These are phyloP conservation scores for Hypoxylon sp. DNA, from an alignment of 2,329 filamentous ascomycete genomes.

Conservation along the genomic window DNA sequence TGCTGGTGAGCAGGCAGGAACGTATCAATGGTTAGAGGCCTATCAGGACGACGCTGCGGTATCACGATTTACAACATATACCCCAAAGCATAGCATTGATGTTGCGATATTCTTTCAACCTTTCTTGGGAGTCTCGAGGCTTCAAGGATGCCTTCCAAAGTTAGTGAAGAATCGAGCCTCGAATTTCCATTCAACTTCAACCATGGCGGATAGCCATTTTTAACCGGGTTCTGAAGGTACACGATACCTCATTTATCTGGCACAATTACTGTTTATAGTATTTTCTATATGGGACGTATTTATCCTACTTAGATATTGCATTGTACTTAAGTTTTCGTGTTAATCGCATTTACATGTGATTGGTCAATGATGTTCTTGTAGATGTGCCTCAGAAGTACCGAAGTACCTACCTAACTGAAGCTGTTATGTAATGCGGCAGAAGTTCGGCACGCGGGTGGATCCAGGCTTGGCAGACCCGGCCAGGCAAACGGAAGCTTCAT, in stretches of 20 bases:
- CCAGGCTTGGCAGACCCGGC: conserved; percentile 26
- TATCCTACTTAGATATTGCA: background rate
- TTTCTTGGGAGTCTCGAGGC: conserved; percentile 19
- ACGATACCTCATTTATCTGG: conserved; percentile 1
- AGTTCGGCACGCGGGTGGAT: conserved; percentile 28
- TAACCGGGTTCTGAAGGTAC: conserved; percentile 18
- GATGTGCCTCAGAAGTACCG: background rate
- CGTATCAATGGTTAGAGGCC: conserved; percentile 22
- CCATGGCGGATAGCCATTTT: conserved; percentile 11
- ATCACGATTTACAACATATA: conserved; percentile 45
- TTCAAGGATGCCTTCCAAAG: conserved; percentile 30
- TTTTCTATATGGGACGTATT: background rate
- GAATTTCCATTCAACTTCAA: conserved; percentile 29
- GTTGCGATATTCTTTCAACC: conserved; percentile 23
- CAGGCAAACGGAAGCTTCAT: conserved; percentile 50
- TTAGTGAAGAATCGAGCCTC: conserved; percentile 31
- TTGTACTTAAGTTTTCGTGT: background rate
- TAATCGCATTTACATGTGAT: conserved; percentile 5
- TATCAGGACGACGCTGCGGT: conserved; percentile 21
- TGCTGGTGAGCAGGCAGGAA: conserved; percentile 5
- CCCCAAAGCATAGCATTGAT: conserved; percentile 41
- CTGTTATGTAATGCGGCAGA: conserved; percentile 30
- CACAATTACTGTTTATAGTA: conserved; percentile 4
- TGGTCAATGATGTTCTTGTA: background rate
- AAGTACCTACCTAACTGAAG: background rate